phyloP scores from a whole-genome alignment of 306 rosid genomes.

The cucumber (Cucumis sativus) region DNA sequence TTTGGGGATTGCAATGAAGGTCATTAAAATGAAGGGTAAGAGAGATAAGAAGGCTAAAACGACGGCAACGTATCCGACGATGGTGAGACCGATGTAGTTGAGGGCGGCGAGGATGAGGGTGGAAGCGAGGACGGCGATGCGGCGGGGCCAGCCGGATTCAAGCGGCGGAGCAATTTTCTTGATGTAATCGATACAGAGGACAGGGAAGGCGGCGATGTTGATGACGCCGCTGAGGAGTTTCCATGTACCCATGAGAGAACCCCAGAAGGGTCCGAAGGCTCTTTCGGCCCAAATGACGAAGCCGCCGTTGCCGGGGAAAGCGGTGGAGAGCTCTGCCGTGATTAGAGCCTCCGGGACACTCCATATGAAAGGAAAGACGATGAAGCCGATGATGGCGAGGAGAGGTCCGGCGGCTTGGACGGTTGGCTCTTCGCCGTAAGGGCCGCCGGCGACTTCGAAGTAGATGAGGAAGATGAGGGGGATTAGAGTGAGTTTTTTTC shows the following conservation, averaged over 20 bases:
- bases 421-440: conserved; percentile 5
- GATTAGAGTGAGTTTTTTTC: not conserved
- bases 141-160: conserved; percentile 7
- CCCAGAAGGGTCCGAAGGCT: conserved; percentile 12
- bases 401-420: conserved; percentile 7
- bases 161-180: not conserved
- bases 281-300: conserved; percentile 8
- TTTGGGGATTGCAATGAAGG: not conserved
- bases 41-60: not conserved
- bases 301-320: conserved; percentile 8
- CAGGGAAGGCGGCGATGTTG: conserved; percentile 9
- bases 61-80: conserved; percentile 6
- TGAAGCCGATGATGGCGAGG: conserved; percentile 1
- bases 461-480: conserved; percentile 8
- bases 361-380: conserved; percentile 6
- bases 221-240: conserved; percentile 9
- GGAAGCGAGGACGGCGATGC: not conserved
- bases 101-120: not conserved
- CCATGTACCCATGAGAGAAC: conserved; percentile 6
- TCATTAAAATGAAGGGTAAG: not conserved
- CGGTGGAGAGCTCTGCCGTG: conserved; percentile 12
- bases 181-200: conserved; percentile 2
- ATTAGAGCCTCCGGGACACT: conserved; percentile 6
- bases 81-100: not conserved
- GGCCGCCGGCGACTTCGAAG: conserved; percentile 10